Conservation (phyloP, 192 early-diverging fungal species). For the Backusella circina region DNA sequence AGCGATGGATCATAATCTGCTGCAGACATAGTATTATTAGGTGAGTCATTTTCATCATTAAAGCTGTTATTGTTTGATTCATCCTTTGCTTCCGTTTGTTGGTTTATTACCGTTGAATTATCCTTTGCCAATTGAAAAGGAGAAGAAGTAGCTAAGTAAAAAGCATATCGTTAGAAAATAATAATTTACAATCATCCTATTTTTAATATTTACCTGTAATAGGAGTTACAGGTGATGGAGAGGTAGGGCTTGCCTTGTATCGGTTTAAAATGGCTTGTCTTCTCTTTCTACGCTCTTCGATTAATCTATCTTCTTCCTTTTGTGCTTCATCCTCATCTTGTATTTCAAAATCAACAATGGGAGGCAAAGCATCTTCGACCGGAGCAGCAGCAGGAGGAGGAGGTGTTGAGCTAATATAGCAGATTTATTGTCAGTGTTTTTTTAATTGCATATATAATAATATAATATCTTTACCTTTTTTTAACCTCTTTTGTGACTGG, state of each 20-base stretch:
- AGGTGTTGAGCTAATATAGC: not conserved
- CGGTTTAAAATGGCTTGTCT: constrained; percentile 73
- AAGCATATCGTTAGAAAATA: not conserved
- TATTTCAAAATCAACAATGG: constrained; percentile 16
- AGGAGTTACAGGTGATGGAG: not conserved
- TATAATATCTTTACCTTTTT: not conserved
- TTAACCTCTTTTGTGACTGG: not conserved
- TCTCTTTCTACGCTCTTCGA: constrained; percentile 82
- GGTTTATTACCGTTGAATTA: constrained; percentile 16
- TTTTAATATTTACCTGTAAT: not conserved
- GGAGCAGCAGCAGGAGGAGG: not conserved
- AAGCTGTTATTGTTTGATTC: constrained; percentile 29
- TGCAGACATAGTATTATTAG: constrained; percentile 43
- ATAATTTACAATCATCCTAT: not conserved
- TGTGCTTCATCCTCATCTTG: constrained; percentile 49
- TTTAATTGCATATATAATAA: not conserved
- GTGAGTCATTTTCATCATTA: constrained; percentile 29
- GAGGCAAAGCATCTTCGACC: not conserved
- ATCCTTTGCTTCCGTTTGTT: constrained; percentile 23
- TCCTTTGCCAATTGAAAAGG: constrained; percentile 35
- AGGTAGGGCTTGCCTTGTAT: constrained; percentile 38
- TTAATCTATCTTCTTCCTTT: constrained; percentile 72
- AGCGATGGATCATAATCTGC: constrained; percentile 81
- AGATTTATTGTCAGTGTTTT: not conserved
- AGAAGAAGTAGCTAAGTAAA: constrained; percentile 8